Percentiles rank a stretch among this genome's conserved stretches.
These are phyloP conservation scores for Candida xiaguanensis DNA, from an alignment of 805 yeast species.

Conservation along the genomic window DNA sequence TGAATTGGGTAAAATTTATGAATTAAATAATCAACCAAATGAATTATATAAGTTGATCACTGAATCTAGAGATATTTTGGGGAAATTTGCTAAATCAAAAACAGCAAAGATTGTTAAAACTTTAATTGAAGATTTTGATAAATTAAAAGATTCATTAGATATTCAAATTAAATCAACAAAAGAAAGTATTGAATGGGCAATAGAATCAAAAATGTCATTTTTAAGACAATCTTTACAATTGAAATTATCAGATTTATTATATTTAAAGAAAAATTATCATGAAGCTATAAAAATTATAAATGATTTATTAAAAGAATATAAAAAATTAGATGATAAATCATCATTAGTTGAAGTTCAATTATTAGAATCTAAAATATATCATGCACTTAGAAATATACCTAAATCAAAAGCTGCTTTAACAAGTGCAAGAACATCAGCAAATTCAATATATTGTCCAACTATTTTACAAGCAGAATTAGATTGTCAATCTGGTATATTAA, in stretches of 20 bases:
- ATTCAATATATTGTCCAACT: constrained; percentile 94
- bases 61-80: constrained; percentile 66
- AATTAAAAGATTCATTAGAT: constrained; percentile 52
- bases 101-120: constrained; percentile 86
- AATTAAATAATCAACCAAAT: constrained; percentile 41
- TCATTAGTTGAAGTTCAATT: constrained; percentile 94
- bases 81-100: constrained; percentile 85
- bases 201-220: constrained; percentile 76
- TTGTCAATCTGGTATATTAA: constrained; percentile 89
- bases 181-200: constrained; percentile 85
- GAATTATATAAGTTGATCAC: constrained; percentile 61
- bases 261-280: constrained; percentile 59
- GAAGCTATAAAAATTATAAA: constrained; percentile 72
- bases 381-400: constrained; percentile 84
- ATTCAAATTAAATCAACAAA: constrained; percentile 69
- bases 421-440: constrained; percentile 96
- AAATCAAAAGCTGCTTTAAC: constrained; percentile 91
- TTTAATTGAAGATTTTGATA: constrained; percentile 74
- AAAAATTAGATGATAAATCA: constrained; percentile 91
- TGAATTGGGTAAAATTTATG: constrained; percentile 74
- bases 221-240: constrained; percentile 85
- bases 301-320: constrained; percentile 75
- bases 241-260: constrained; percentile 73
- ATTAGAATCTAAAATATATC: constrained; percentile 85
- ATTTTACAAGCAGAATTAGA: constrained; percentile 90